phyloP scores from a whole-genome alignment of 1,284 basidiomycete genomes.

The Amylostereum chailletii region DNA sequence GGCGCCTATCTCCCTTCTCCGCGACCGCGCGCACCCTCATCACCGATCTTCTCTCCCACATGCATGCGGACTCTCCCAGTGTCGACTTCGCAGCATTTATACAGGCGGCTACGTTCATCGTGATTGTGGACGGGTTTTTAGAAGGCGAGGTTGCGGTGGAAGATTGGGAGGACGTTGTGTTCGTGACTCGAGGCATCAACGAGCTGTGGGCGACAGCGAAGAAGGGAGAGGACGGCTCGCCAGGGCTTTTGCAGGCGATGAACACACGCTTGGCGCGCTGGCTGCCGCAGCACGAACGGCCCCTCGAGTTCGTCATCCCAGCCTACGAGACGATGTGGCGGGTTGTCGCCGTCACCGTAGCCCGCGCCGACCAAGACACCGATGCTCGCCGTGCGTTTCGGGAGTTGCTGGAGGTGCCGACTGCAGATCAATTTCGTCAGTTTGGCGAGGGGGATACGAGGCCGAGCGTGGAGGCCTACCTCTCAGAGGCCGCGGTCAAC shows the following conservation, averaged over 20 bases:
- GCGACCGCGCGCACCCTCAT: constrained; percentile 21
- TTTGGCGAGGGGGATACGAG: constrained; percentile 4
- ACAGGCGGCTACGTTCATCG: constrained; percentile 33
- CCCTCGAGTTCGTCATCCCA: constrained; percentile 44
- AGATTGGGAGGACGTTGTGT: constrained; percentile 22
- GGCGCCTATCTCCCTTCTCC: constrained; percentile 23
- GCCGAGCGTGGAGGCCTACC: constrained; percentile 29
- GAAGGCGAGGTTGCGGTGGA: constrained; percentile 23
- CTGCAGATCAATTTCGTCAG: constrained; percentile 23
- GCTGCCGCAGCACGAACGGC: constrained; percentile 27
- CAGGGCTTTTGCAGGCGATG: constrained; percentile 15
- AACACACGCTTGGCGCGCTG: constrained; percentile 25
- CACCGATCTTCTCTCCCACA: constrained; percentile 13
- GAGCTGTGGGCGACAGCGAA: constrained; percentile 34
- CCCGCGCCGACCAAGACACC: constrained; percentile 23
- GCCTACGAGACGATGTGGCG: constrained; percentile 56
- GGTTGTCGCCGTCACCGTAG: constrained; percentile 39
- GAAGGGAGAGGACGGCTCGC: constrained; percentile 8
- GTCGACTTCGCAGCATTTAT: constrained; percentile 29
- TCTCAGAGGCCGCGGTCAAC: constrained; percentile 43
- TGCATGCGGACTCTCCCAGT: neutral
- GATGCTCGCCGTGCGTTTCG: constrained; percentile 22
- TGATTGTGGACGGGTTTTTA: constrained; percentile 33
- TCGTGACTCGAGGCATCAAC: constrained; percentile 29
- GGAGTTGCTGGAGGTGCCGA: constrained; percentile 30